These are phyloP conservation scores for Trypanosoma lewisi DNA, from an alignment of 208 protist species.

Conservation along the genomic window DNA sequence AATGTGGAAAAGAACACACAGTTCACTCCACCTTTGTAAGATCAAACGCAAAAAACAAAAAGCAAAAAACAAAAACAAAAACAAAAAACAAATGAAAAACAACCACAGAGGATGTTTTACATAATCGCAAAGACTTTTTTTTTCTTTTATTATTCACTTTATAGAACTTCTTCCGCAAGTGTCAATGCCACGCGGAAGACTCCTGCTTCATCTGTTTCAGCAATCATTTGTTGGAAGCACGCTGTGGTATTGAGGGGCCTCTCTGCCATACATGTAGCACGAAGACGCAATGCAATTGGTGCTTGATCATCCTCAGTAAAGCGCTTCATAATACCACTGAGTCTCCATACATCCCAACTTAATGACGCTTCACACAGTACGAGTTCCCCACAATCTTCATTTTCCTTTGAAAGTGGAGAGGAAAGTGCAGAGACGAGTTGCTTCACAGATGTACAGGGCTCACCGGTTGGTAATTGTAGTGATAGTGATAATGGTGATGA, in stretches of 20 bases:
- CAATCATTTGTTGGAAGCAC: conserved; percentile 79
- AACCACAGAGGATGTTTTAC: not conserved
- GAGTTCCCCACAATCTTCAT: not conserved
- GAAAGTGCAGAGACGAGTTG: conserved; percentile 25
- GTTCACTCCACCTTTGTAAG: too few relatives aligned
- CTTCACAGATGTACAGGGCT: conserved; percentile 24
- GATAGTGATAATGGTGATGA: too few relatives aligned
- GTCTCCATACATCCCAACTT: conserved; percentile 22
- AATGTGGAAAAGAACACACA: too few relatives aligned
- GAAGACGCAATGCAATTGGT: conserved; percentile 35
- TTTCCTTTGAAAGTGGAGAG: conserved; percentile 13
- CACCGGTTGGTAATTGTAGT: conserved; percentile 21
- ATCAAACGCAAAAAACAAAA: too few relatives aligned
- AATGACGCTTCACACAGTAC: conserved; percentile 15
- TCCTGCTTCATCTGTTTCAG: conserved; percentile 39
- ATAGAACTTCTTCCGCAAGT: conserved; percentile 68
- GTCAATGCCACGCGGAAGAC: conserved; percentile 55
- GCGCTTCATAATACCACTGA: conserved; percentile 8
- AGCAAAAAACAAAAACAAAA: too few relatives aligned
- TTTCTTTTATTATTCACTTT: conserved; percentile 9
- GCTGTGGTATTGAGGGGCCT: conserved; percentile 57
- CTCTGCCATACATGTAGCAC: conserved; percentile 79
- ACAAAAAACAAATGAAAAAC: not conserved
- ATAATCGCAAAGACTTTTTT: not conserved
- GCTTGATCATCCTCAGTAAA: conserved; percentile 19